Percentiles rank a stretch among this genome's conserved stretches.
These are phyloP conservation scores for Ophiognomonia clavigignenti-juglandacearum DNA, from an alignment of 2,329 filamentous ascomycete species.

Conservation along the genomic window DNA sequence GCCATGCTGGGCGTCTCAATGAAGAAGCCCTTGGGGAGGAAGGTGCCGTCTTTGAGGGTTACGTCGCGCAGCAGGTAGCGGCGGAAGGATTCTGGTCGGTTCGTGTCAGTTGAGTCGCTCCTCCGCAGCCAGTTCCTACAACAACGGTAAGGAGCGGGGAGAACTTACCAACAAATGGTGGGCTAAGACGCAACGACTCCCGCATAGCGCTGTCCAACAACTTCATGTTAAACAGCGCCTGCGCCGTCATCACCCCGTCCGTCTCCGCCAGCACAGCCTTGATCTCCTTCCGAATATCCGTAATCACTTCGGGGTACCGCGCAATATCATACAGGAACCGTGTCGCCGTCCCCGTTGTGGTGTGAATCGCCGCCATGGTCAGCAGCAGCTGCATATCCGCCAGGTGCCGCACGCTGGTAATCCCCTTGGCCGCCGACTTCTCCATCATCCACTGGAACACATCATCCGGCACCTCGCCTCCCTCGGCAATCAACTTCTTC, in stretches of 20 bases:
- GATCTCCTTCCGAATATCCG: constrained; percentile 44
- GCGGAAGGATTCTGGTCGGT: constrained; percentile 32
- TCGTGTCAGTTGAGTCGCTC: not conserved
- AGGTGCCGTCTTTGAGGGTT: constrained; percentile 45
- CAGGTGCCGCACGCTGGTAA: constrained; percentile 24
- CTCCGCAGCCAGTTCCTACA: too few species aligned
- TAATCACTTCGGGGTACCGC: constrained; percentile 40
- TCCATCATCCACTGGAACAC: constrained; percentile 35
- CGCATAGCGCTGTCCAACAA: constrained; percentile 15
- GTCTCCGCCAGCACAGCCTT: constrained; percentile 25
- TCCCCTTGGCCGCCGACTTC: constrained; percentile 7
- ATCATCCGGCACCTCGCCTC: constrained; percentile 28
- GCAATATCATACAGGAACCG: constrained; percentile 40
- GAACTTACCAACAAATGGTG: constrained; percentile 26
- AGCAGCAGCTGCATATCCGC: constrained; percentile 34
- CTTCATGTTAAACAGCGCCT: constrained; percentile 17
- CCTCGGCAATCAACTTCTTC: constrained; percentile 2
- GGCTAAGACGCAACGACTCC: constrained; percentile 14
- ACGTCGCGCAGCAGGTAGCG: constrained; percentile 42
- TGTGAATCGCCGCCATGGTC: constrained; percentile 41
- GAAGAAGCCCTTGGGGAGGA: constrained; percentile 32
- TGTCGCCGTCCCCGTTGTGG: constrained; percentile 35
- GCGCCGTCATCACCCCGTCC: constrained; percentile 19
- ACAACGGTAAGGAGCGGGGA: too few species aligned
- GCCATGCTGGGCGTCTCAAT: constrained; percentile 31